These are phyloP conservation scores for Loxodes magnus DNA, from an alignment of 73 alveolate genomes.

Conservation along the genomic window DNA sequence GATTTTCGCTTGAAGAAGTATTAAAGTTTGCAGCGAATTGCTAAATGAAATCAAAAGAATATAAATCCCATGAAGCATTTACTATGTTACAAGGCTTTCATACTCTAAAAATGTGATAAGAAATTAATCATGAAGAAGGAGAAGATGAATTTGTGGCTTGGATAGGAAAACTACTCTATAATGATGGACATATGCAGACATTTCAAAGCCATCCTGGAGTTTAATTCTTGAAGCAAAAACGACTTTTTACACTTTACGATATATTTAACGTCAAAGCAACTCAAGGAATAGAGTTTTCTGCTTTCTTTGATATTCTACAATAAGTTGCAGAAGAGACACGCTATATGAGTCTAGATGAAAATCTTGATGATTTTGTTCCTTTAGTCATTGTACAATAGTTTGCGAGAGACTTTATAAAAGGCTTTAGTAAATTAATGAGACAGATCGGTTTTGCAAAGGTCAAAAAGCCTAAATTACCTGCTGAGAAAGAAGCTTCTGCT, in stretches of 20 bases:
- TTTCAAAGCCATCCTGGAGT: constrained; percentile 33
- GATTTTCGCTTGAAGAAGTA: constrained; percentile 66
- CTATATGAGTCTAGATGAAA: constrained; percentile 68
- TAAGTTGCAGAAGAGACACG: constrained; percentile 85
- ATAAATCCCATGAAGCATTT: constrained; percentile 69
- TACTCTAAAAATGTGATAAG: constrained; percentile 70
- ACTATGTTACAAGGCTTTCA: constrained; percentile 72
- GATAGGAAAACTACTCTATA: constrained; percentile 62
- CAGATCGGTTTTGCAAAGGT: constrained; percentile 87
- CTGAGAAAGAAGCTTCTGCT: no score
- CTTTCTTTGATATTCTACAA: constrained; percentile 80
- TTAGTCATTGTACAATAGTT: constrained; percentile 65
- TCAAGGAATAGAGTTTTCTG: constrained; percentile 84
- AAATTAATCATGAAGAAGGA: constrained; percentile 66
- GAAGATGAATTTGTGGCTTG: constrained; percentile 74
- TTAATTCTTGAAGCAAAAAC: constrained; percentile 42
- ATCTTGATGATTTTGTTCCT: constrained; percentile 89
- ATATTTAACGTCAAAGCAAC: constrained; percentile 76
- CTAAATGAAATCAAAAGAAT: constrained; percentile 57
- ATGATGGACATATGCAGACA: constrained; percentile 32
- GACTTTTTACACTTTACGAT: constrained; percentile 62
- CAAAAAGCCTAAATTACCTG: no score
- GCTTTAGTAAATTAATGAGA: constrained; percentile 62
- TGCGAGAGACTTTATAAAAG: constrained; percentile 71
- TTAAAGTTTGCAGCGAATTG: constrained; percentile 59